Percentiles rank a stretch among this genome's conserved stretches.
Conservation (phyloP, 176 grass and related monocot species). For the Poa annua region DNA sequence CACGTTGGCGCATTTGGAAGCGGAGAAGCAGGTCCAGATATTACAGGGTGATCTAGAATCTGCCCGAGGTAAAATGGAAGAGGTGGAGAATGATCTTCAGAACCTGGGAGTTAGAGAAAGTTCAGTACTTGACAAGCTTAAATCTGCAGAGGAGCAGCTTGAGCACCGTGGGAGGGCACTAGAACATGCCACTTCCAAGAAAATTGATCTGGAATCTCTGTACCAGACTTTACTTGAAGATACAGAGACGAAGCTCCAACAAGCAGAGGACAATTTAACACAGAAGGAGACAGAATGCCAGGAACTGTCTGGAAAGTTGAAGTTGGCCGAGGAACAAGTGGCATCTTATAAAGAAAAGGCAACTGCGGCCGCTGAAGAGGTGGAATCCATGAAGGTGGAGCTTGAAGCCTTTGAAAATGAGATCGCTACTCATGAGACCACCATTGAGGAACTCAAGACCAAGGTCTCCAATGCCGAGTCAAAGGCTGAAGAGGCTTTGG, state of each 20-base stretch:
- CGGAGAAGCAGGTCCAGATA: constrained; percentile 48
- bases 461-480: constrained; percentile 58
- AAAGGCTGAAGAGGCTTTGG: constrained; percentile 54
- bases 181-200: constrained; percentile 79
- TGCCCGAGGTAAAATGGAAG: constrained; percentile 53
- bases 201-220: constrained; percentile 63
- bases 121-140: constrained; percentile 66
- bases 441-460: constrained; percentile 60
- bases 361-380: constrained; percentile 57
- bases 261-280: constrained; percentile 52
- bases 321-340: constrained; percentile 54
- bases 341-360: constrained; percentile 61
- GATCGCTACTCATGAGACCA: constrained; percentile 62
- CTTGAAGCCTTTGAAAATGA: constrained; percentile 73
- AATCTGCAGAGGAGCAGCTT: constrained; percentile 68
- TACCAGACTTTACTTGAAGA: constrained; percentile 84
- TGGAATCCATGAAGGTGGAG: constrained; percentile 73
- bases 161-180: constrained; percentile 69
- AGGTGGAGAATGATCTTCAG: constrained; percentile 58
- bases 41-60: constrained; percentile 61
- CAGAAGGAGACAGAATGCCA: constrained; percentile 62
- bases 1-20: constrained; percentile 61
- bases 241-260: constrained; percentile 69
- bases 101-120: constrained; percentile 58
- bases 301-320: constrained; percentile 62